Evolutionary conservation across 1,284 basidiomycete genomes (phyloP), one percentile per base, ranked within the genome.

Genomic region (Malassezia psittaci): DNA sequence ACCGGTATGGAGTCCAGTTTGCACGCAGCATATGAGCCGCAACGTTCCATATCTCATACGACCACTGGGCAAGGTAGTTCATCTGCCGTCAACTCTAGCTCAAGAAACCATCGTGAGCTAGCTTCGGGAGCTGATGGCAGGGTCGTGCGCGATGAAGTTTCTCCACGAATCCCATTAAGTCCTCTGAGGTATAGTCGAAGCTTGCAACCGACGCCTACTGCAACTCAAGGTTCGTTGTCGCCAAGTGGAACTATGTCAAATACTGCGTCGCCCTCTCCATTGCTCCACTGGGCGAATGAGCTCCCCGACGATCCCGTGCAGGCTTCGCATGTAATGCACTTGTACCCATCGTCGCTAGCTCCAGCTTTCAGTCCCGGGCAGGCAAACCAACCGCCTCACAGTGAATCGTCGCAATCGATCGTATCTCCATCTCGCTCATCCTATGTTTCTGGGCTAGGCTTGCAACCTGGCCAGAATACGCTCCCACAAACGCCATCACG

Each of bases 271-370:
- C 21, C 21, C n/a, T 48, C 46, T 18, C 46, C 46, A 10, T 19
- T 48, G 24, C 33, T 48, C 6, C 13, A 24, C 8, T 45, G 36
- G n/a, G 70, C 70, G 19, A 71, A 72, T 33, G 66, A 63, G 12
- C 58, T 72, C 7, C 70, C 70, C 0, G 57, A 65, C 19, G 69
- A 72, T 34, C 69, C 70, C 4, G 48, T 50, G 38, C 63, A 66
- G 29, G 70, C 69, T 7, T 64, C 61, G 24, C 52, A 63, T 21
- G 46, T 68, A 9, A 66, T 67, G 19, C 57, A 62, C 33, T 64
- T 72, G 33, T 72, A 69, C 43, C 59, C 68, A 12, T 65, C 69
- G 35, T 64, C 66, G 16, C 67, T 66, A 0, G 70, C 67, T 32
- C 54, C 63, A 8, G 63, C 58, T 4, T 64, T 61, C 29, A 60